phyloP scores from a whole-genome alignment of 164 flowering plant species.

The Chimonanthus praecox region DNA sequence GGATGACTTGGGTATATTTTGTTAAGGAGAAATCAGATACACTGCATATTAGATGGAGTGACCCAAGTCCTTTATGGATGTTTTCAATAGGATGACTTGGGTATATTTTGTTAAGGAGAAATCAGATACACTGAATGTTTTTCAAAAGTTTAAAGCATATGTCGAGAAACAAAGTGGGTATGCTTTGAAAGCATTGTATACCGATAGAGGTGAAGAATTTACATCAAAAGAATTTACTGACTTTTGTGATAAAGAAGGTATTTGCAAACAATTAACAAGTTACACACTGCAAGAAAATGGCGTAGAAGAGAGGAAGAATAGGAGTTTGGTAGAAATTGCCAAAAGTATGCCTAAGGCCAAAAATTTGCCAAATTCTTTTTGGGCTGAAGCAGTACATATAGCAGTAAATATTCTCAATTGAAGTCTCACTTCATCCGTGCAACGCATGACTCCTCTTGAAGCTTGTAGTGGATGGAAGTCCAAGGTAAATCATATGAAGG shows the following conservation, averaged over 20 bases:
- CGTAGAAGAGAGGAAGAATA: background rate
- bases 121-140: too few species aligned
- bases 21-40: too few species aligned
- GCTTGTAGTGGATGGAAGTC: constrained; percentile 5
- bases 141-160: background rate
- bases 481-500: background rate
- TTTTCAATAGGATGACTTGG: too few species aligned
- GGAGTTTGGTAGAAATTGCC: background rate
- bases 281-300: background rate
- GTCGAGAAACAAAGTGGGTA: background rate
- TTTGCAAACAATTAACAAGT: background rate
- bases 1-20: too few species aligned
- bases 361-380: background rate
- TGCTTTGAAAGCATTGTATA: background rate
- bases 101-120: too few species aligned
- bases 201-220: background rate
- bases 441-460: constrained; percentile 1
- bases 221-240: background rate
- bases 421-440: background rate
- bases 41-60: too few species aligned
- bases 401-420: background rate
- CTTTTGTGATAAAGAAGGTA: background rate
- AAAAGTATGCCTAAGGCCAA: constrained; percentile 11
- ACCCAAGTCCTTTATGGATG: too few species aligned
- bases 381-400: background rate